phyloP scores from a whole-genome alignment of 352 stramenopile species.

The Blastocystis sp. region DNA sequence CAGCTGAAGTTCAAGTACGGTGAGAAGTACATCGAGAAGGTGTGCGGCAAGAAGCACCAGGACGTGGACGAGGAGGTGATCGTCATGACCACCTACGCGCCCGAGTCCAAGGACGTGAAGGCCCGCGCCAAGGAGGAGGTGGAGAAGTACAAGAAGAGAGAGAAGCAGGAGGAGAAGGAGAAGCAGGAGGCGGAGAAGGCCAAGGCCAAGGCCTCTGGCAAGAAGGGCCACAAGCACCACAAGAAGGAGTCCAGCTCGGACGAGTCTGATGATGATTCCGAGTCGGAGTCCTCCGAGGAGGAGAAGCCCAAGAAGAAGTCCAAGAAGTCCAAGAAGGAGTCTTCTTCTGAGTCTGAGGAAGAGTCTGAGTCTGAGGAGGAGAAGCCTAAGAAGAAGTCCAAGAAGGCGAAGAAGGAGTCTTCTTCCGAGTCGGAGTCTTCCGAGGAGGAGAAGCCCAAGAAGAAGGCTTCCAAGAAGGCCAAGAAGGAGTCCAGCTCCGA shows the following conservation, averaged over 20 bases:
- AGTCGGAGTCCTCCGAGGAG: conserved; percentile 32
- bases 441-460: conserved; percentile 55
- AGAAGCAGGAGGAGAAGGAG: conserved; percentile 62
- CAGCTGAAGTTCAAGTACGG: conserved; percentile 61
- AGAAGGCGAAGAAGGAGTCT: no score
- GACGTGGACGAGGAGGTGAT: conserved; percentile 52
- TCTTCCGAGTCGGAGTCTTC: conserved; percentile 16
- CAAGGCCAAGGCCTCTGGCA: conserved; percentile 1
- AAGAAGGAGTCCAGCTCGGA: conserved; percentile 5
- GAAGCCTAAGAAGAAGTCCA: not conserved
- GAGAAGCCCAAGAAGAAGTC: conserved; percentile 65
- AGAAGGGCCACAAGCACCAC: conserved; percentile 20
- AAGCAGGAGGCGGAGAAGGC: conserved; percentile 56
- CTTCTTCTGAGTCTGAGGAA: not conserved
- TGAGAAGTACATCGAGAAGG: conserved; percentile 64
- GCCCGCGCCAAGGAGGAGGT: conserved; percentile 3
- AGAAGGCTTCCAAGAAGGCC: not conserved
- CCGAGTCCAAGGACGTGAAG: conserved; percentile 48
- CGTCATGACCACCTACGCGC: conserved; percentile 14
- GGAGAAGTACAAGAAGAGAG: conserved; percentile 41
- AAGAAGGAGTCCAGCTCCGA: not conserved
- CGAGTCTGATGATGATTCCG: conserved; percentile 6
- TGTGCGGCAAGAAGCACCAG: conserved; percentile 59
- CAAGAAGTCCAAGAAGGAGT: conserved; percentile 23
- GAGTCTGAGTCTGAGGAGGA: not conserved